Evolutionary conservation across 768 basidiomycete genomes (phyloP), one percentile per base, ranked within the genome.

Genomic region (Lentinula sp.): DNA sequence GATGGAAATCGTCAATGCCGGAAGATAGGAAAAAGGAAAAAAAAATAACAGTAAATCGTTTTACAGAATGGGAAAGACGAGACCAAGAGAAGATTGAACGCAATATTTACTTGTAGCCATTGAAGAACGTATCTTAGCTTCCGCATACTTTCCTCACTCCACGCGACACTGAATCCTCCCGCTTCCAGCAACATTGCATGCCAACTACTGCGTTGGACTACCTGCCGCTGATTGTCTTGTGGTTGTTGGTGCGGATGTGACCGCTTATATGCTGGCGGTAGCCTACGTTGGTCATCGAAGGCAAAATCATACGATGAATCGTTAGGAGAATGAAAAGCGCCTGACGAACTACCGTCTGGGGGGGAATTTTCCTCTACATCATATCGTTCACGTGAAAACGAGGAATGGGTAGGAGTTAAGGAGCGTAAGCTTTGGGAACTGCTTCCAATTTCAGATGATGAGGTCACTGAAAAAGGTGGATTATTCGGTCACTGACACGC

Each of bases 81-180:
- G 42, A n/a, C 1, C 37, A 36, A 37, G 32, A 9, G 52, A 57
- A 33, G 64, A 33, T n/a, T 32, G 39, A 43, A 28, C 35, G 6
- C 6, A 18, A 57, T 48, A 77, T 83, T 23, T 32, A 92, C 91
- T 78, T 91, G 88, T 16, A 96, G 77, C 92, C 93, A 95, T 61
- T 91, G 85, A 33, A 96, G 70, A 72, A 91, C 93, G 69, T 95
- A 95, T 69, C 86, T 86, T 43, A 96, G 73, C 57, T 90, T 79
- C 59, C 90, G 79, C 89, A 96, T 90, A 67, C 87, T 93, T 72
- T 95, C 94, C 64, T 95, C 93, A 71, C 92, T 93, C 36, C 95
- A 78, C 7, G 94, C 93, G 0, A 91, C 92, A 61, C 92, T 84
- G 37, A 96, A 78, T 8, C 61, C 53, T 39, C 93, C 92, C 2